Base-by-base conservation (phyloP, 345 rosid species). In the Populus tremula region DNA sequence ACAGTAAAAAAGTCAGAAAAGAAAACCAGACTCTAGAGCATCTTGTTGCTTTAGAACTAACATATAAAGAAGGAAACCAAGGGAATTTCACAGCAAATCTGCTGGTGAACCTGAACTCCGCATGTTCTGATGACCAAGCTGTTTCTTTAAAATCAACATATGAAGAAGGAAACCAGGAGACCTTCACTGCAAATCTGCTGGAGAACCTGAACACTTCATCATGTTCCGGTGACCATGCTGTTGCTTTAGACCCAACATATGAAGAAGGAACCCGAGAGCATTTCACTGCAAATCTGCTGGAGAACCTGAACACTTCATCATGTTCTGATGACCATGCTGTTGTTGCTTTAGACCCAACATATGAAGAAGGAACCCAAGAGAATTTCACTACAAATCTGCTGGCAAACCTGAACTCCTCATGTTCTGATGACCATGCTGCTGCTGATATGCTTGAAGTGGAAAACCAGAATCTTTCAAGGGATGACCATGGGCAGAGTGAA, bases 1-100 rank as follows among this genome's bases (percentile, higher is more conserved):
- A 50, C 18, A 43, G 72, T 79, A 70, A 63, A 62, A 53, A 82
- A 25, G 65, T 76, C 67, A 72, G 79, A 72, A 80, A 82, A 54
- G 86, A 84, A 66, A 83, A 73, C 77, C 84, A 81, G 66, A 61
- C 10, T 36, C 27, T 3, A 59, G 71, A 47, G 13, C 17, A 33
- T 41, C 66, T 17, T 31, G 39, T 1, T 56, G 69, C 18, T 38
- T 25, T 75, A 71, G 23, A 65, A 39, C 64, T 73, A 36, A 18
- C 18, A 14, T 43, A 1, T 21, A 69, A 75, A 61, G 74, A 56
- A 54, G 75, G n/a, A 70, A 70, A 62, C 16, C 25, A 29, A 25
- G 80, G 64, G 72, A 76, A 62, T 66, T 36, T 67, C 68, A 67
- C 73, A n/a, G 74, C 33, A 66, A 69, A 75, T 20, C 25, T n/a